phyloP scores from a whole-genome alignment of 2,329 filamentous ascomycete genomes.

The Diaporthe sp. region DNA sequence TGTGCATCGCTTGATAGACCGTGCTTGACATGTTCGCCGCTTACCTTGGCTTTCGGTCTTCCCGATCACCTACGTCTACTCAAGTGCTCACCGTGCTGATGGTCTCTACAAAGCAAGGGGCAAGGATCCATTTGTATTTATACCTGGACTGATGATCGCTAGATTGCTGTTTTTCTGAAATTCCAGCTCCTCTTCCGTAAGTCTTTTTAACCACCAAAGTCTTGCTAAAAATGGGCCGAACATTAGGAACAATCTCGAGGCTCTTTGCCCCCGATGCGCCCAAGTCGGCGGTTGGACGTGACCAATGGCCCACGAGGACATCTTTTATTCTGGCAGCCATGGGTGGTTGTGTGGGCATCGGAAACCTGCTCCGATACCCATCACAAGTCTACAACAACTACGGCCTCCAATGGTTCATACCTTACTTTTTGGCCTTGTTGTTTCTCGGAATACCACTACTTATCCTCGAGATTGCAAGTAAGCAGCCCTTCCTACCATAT shows the following conservation, averaged over 20 bases:
- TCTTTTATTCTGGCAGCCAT: constrained; percentile 10
- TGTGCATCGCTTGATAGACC: neutral
- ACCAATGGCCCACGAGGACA: neutral
- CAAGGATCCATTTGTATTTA: neutral
- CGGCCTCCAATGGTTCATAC: neutral
- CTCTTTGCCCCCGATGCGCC: neutral
- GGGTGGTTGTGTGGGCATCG: constrained; percentile 13
- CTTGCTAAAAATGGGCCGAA: neutral
- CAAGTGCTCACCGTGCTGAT: neutral
- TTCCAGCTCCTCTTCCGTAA: too few species aligned
- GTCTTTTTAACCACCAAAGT: neutral
- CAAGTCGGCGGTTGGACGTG: neutral
- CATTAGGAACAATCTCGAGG: neutral
- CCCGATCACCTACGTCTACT: neutral
- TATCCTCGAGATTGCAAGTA: constrained; percentile 3
- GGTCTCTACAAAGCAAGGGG: neutral
- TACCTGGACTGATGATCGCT: neutral
- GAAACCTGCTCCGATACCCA: constrained; percentile 5
- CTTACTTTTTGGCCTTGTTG: neutral
- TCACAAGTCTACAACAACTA: constrained; percentile 15
- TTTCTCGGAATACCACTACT: constrained; percentile 4
- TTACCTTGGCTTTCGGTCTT: neutral
- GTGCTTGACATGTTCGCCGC: neutral
- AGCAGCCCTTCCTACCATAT: too few species aligned
- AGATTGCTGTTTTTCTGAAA: too few species aligned